Percentiles rank a stretch among this genome's conserved stretches.
Evolutionary conservation across 352 stramenopile species (phyloP).

Genomic region (Globisporangium camurandrum): DNA sequence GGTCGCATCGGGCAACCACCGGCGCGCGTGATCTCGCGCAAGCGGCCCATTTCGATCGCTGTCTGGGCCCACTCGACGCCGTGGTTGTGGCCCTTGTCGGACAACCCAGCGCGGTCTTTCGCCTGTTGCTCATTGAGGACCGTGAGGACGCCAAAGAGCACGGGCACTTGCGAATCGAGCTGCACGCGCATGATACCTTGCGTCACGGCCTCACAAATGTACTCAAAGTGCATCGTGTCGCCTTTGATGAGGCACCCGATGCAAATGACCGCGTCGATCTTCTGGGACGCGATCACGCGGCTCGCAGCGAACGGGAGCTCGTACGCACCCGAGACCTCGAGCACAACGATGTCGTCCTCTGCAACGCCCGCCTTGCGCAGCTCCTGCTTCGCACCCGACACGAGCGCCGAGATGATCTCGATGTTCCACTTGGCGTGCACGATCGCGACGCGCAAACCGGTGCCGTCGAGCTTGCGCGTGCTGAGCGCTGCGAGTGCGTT

Average conservation of each 20-base stretch:
- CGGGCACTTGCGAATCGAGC: conserved; percentile 83
- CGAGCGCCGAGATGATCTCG: conserved; percentile 70
- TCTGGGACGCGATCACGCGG: conserved; percentile 84
- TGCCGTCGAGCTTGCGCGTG: conserved; percentile 72
- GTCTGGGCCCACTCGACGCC: conserved; percentile 95
- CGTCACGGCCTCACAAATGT: conserved; percentile 96
- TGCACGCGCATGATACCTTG: conserved; percentile 96
- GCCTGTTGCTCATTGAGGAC: conserved; percentile 96
- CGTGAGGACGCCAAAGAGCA: conserved; percentile 93
- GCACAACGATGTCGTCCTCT: conserved; percentile 58
- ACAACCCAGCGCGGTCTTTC: conserved; percentile 82
- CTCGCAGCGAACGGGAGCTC: conserved; percentile 95
- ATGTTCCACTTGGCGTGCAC: conserved; percentile 84
- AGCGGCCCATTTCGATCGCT: conserved; percentile 93
- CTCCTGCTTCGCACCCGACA: conserved; percentile 52
- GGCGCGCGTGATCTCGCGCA: conserved; percentile 64
- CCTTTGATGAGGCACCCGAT: conserved; percentile 94
- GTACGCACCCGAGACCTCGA: conserved; percentile 92
- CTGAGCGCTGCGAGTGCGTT: conserved; percentile 59
- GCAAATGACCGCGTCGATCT: conserved; percentile 95
- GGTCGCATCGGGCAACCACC: conserved; percentile 64
- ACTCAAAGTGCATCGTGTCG: conserved; percentile 99
- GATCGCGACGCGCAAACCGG: conserved; percentile 70
- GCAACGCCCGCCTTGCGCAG: conserved; percentile 52
- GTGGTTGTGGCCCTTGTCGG: conserved; percentile 90